phyloP scores from a whole-genome alignment of 2,329 filamentous ascomycete species.

The Sporothrix protearum region DNA sequence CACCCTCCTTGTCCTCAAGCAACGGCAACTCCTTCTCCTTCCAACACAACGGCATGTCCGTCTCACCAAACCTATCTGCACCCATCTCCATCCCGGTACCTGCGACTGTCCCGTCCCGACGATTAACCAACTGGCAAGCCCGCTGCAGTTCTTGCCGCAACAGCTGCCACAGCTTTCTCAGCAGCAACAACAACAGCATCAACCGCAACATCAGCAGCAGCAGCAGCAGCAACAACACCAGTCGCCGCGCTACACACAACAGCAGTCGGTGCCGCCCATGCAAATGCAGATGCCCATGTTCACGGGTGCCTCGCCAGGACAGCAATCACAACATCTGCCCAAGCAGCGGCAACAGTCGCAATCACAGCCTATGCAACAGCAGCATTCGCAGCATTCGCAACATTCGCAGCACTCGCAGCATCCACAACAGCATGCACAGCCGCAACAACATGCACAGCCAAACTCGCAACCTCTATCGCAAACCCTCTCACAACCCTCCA shows the following conservation, averaged over 20 bases:
- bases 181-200: not conserved
- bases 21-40: slow-evolving; percentile 15
- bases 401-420: slow-evolving; percentile 30
- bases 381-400: slow-evolving; percentile 28
- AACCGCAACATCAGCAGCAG: not conserved
- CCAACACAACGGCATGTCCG: slow-evolving; percentile 19
- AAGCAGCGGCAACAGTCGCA: slow-evolving; percentile 30
- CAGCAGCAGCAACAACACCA: slow-evolving; percentile 8
- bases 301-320: slow-evolving; percentile 21
- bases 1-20: slow-evolving; percentile 18
- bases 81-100: slow-evolving; percentile 20
- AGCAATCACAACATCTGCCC: slow-evolving; percentile 32
- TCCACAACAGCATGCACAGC: slow-evolving; percentile 30
- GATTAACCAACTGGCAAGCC: slow-evolving; percentile 17
- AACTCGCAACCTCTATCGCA: slow-evolving; percentile 24
- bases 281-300: slow-evolving; percentile 22
- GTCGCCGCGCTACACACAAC: slow-evolving; percentile 17
- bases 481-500: slow-evolving; percentile 4
- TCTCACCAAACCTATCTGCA: slow-evolving; percentile 16
- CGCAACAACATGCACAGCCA: slow-evolving; percentile 28
- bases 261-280: slow-evolving; percentile 15
- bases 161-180: slow-evolving; percentile 16
- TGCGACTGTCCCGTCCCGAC: slow-evolving; percentile 22
- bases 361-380: slow-evolving; percentile 28
- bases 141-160: slow-evolving; percentile 25